These are phyloP conservation scores for Saitozyma sp. DNA, from an alignment of 768 basidiomycete species.

Conservation along the genomic window DNA sequence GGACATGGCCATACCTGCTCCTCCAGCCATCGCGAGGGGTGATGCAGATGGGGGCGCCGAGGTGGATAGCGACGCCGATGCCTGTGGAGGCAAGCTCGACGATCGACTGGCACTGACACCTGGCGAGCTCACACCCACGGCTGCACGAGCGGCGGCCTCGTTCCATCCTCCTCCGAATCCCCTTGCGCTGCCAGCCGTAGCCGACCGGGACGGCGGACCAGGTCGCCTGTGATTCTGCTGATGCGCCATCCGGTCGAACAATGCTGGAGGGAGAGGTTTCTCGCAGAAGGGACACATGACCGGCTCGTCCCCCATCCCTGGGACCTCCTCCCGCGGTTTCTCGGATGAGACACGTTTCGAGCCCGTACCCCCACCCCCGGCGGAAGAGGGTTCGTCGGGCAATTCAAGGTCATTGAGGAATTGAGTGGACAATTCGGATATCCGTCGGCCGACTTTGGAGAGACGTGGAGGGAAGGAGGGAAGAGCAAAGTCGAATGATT, in stretches of 20 bases:
- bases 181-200: too few species aligned
- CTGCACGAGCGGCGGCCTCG: too few species aligned
- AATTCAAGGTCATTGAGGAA: slow-evolving; percentile 18
- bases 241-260: slow-evolving; percentile 15
- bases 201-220: too few species aligned
- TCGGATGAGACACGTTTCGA: slow-evolving; percentile 5
- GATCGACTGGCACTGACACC: too few species aligned
- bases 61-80: too few species aligned
- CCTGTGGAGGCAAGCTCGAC: too few species aligned
- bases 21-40: too few species aligned
- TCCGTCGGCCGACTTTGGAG: slow-evolving; percentile 30
- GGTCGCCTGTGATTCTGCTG: too few species aligned
- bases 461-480: slow-evolving; percentile 33
- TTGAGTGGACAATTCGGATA: slow-evolving; percentile 35
- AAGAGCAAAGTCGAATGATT: slow-evolving; percentile 16
- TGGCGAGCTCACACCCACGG: too few species aligned
- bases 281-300: slow-evolving; percentile 46
- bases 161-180: too few species aligned
- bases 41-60: too few species aligned
- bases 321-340: slow-evolving; percentile 19
- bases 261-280: slow-evolving; percentile 40
- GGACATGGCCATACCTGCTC: too few species aligned
- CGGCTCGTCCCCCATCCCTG: slow-evolving; percentile 46
- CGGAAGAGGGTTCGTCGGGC: neutral
- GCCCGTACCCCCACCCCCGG: slow-evolving; percentile 2